Percentiles rank a stretch among this genome's conserved stretches.
phyloP scores from a whole-genome alignment of 768 basidiomycete genomes.

The Tricholoma sp. region DNA sequence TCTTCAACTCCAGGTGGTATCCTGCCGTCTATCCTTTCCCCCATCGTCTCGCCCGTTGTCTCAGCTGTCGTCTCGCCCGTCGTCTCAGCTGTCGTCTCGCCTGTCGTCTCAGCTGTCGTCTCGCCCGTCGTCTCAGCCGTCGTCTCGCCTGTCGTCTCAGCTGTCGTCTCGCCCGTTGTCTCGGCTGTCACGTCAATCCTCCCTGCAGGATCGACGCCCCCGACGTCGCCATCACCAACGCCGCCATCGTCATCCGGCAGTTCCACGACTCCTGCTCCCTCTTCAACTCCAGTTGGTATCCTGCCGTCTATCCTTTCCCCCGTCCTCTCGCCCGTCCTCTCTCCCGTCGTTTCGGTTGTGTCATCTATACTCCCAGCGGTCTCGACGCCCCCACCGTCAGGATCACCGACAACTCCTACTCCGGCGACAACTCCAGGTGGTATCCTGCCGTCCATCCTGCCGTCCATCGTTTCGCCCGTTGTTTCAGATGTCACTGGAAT shows the following conservation, averaged over 20 bases:
- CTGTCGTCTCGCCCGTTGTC: background rate
- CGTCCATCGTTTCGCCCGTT: no score
- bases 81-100: no score
- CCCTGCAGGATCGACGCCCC: no score
- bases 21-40: background rate
- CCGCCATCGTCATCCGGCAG: background rate
- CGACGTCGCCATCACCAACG: no score
- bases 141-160: background rate
- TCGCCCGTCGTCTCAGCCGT: no score
- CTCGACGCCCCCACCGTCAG: no score
- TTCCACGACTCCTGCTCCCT: background rate
- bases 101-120: background rate
- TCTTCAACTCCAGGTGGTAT: background rate
- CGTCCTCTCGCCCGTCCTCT: no score
- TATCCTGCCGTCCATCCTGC: background rate
- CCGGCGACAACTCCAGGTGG: conserved; percentile 2
- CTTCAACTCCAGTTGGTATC: conserved; percentile 4
- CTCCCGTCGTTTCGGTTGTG: no score
- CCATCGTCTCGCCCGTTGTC: background rate
- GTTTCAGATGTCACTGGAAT: no score
- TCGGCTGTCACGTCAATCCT: no score
- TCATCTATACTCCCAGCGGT: no score
- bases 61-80: no score
- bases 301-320: background rate
- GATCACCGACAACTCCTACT: background rate